Percentiles rank a stretch among this genome's conserved stretches.
Evolutionary conservation across 306 rosid species (phyloP).

Genomic region (Vigna angularis): DNA sequence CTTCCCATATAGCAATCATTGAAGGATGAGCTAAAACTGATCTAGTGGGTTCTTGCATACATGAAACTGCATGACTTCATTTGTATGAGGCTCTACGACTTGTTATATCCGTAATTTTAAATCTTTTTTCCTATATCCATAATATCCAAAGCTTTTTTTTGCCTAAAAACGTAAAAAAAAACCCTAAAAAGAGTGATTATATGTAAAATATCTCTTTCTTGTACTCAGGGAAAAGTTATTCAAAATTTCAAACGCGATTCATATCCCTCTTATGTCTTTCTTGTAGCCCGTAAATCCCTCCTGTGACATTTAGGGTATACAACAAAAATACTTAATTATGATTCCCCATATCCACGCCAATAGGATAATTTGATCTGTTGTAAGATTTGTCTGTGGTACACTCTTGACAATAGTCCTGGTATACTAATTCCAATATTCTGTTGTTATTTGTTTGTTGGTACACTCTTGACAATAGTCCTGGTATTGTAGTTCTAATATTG

Average conservation of each 20-base stretch:
- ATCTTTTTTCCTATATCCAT: no score
- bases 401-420: slow-evolving; percentile 20
- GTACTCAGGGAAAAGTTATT: slow-evolving; percentile 1
- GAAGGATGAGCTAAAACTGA: slow-evolving; percentile 6
- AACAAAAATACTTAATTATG: background rate
- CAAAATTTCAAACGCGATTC: background rate
- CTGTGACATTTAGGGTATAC: background rate
- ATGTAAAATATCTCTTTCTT: background rate
- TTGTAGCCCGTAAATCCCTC: background rate
- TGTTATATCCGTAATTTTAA: no score
- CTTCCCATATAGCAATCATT: background rate
- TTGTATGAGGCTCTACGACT: no score
- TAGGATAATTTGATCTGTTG: background rate
- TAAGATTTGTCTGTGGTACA: background rate
- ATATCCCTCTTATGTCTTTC: slow-evolving; percentile 8
- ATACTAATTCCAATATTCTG: background rate
- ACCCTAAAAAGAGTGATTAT: background rate
- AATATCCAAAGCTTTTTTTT: no score
- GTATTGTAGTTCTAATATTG: slow-evolving; percentile 1
- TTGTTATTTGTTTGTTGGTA: background rate
- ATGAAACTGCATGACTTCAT: background rate
- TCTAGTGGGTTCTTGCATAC: background rate
- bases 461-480: slow-evolving; percentile 15
- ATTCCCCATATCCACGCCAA: background rate
- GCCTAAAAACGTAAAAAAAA: no score